phyloP scores from a whole-genome alignment of 495 filamentous ascomycete genomes.

The Penicillium atrosanguineum region DNA sequence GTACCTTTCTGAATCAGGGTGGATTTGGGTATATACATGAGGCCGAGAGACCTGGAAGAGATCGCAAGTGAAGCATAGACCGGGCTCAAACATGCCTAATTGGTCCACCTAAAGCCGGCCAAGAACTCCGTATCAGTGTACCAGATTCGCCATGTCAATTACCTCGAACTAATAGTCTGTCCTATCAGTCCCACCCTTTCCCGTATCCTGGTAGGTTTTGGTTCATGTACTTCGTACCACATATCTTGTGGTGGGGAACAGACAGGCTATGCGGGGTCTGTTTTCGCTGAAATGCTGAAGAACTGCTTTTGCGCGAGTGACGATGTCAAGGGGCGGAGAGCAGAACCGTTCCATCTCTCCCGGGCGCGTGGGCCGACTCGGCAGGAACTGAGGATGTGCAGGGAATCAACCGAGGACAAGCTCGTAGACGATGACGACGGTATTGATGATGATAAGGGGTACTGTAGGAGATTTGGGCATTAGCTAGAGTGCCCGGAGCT shows the following conservation, averaged over 20 bases:
- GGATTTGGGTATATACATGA: background rate
- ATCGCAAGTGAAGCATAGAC: background rate
- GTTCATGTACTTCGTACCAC: conserved; percentile 14
- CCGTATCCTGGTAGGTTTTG: conserved; percentile 5
- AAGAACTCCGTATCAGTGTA: background rate
- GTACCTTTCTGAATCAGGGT: background rate
- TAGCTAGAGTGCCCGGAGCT: conserved; percentile 5
- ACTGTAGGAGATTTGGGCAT: conserved; percentile 50
- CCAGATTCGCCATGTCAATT: background rate
- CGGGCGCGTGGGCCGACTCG: background rate
- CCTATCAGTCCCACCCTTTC: background rate
- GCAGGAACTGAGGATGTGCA: background rate
- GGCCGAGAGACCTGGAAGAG: background rate
- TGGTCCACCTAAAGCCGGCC: background rate
- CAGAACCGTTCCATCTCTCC: background rate
- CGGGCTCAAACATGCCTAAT: background rate
- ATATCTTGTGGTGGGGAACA: conserved; percentile 3
- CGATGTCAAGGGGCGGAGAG: background rate
- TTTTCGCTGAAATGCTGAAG: conserved; percentile 6
- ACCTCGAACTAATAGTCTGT: background rate
- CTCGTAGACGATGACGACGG: conserved; percentile 84
- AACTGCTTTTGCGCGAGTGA: background rate
- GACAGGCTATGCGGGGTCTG: background rate
- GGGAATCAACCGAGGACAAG: conserved; percentile 72
- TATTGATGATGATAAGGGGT: conserved; percentile 91